A percentile compares a stretch with the other conserved stretches of the same genome.
These are phyloP conservation scores for Syzygium jambos DNA, from an alignment of 345 rosid genomes.

Conservation along the genomic window DNA sequence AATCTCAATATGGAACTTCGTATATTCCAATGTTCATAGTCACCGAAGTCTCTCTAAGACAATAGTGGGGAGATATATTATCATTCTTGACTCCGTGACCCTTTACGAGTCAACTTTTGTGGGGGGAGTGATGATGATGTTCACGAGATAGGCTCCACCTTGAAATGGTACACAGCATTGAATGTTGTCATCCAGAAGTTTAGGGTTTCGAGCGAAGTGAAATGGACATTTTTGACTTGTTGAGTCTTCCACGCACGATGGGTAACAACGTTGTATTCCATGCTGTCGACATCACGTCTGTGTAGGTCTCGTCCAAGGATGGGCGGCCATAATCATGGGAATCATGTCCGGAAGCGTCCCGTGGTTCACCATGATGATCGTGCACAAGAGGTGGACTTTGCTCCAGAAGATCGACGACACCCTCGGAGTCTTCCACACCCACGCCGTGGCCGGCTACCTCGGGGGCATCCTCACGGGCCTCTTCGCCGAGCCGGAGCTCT, in stretches of 20 bases:
- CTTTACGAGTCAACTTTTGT: background rate
- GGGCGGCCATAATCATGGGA: conserved; percentile 39
- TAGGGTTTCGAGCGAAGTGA: background rate
- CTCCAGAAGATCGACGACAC: conserved; percentile 36
- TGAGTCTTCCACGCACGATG: background rate
- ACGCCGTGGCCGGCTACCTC: conserved; percentile 31
- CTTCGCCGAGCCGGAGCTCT: conserved; percentile 30
- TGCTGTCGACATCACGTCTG: background rate
- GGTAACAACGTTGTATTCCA: background rate
- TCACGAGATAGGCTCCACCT: background rate
- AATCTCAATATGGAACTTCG: background rate
- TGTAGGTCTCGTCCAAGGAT: conserved; percentile 28
- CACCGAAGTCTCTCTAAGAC: background rate
- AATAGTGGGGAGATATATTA: background rate
- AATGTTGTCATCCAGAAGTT: background rate
- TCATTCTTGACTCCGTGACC: background rate
- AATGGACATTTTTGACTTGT: background rate
- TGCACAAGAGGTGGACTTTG: conserved; percentile 18
- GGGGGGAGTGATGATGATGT: background rate
- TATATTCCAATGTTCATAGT: background rate
- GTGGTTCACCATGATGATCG: conserved; percentile 40
- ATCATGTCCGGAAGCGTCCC: conserved; percentile 26
- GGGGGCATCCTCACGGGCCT: conserved; percentile 26
- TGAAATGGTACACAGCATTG: background rate
- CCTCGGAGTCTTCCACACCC: conserved; percentile 31